Percentiles rank a stretch among this genome's conserved stretches.
phyloP scores from a whole-genome alignment of 2,329 filamentous ascomycete species.

The Penicillium rolfsii region DNA sequence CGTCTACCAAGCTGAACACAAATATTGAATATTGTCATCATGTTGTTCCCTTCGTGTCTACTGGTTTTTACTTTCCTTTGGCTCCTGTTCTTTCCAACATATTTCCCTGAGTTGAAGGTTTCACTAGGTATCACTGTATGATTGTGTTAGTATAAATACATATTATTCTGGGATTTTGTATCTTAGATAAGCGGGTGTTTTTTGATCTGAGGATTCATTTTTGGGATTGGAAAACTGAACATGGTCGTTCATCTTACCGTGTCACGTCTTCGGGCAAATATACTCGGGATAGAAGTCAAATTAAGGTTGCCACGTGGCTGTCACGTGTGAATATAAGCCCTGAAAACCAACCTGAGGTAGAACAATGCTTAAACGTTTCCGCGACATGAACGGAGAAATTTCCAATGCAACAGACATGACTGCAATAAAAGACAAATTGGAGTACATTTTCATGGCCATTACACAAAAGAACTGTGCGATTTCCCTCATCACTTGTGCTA shows the following conservation, averaged over 20 bases:
- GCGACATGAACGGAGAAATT: not conserved
- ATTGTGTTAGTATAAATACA: not conserved
- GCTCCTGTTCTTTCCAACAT: constrained; percentile 5
- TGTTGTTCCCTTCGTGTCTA: constrained; percentile 4
- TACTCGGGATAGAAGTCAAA: not conserved
- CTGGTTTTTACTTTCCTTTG: constrained; percentile 4
- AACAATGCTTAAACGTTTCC: not conserved
- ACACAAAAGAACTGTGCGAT: not conserved
- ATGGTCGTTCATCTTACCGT: too few species aligned
- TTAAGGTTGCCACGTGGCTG: not conserved
- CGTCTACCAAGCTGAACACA: constrained; percentile 17
- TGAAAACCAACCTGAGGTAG: not conserved
- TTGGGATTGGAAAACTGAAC: too few species aligned
- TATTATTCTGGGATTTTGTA: not conserved
- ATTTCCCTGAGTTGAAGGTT: constrained; percentile 16
- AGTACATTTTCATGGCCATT: too few species aligned
- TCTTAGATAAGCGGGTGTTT: not conserved
- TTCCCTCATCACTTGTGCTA: not conserved
- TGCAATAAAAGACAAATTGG: too few species aligned
- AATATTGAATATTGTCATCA: constrained; percentile 7
- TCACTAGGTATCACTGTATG: constrained; percentile 6
- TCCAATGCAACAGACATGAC: not conserved
- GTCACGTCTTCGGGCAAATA: not conserved
- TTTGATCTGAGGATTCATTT: not conserved
- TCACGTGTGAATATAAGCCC: constrained; percentile 2